A percentile compares a stretch with the other conserved stretches of the same genome.
phyloP scores from a whole-genome alignment of 805 yeast species.

The Schizosaccharomyces japonicus region DNA sequence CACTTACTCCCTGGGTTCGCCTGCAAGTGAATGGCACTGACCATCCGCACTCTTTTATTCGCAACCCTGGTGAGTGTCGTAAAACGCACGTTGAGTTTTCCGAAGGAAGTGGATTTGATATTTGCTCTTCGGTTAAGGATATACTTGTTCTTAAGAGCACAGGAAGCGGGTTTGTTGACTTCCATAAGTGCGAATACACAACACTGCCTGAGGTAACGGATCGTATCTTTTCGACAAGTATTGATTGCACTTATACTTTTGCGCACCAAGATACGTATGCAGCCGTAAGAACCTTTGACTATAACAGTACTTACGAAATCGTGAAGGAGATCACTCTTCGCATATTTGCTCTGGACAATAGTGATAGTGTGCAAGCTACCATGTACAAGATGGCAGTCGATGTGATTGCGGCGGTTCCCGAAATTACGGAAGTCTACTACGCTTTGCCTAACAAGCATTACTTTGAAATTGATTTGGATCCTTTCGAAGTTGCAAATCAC shows the following conservation, averaged over 20 bases:
- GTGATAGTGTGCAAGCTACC: conserved; percentile 90
- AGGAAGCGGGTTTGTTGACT: conserved; percentile 80
- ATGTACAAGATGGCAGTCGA: conserved; percentile 77
- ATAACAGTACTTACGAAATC: conserved; percentile 36
- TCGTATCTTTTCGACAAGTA: conserved; percentile 62
- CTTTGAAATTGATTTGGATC: conserved; percentile 51
- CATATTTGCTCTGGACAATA: conserved; percentile 60
- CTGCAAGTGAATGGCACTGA: conserved; percentile 46
- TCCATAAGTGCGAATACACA: conserved; percentile 67
- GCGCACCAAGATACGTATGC: conserved; percentile 16
- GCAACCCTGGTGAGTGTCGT: conserved; percentile 66
- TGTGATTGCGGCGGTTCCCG: conserved; percentile 35
- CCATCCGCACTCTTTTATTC: conserved; percentile 65
- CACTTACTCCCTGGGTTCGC: conserved; percentile 62
- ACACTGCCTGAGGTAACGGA: conserved; percentile 64
- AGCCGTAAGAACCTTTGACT: conserved; percentile 32
- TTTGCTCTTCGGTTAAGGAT: conserved; percentile 25
- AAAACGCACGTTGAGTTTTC: conserved; percentile 19
- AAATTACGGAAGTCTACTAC: conserved; percentile 43
- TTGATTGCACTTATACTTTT: conserved; percentile 23
- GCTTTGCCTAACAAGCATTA: conserved; percentile 80
- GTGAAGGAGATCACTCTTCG: conserved; percentile 52
- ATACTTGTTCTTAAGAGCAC: conserved; percentile 58
- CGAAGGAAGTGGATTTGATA: conserved; percentile 15
- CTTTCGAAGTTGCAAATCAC: conserved; percentile 50